Evolutionary conservation across 2,329 filamentous ascomycete species (phyloP), one percentile per base, ranked within the genome.

Genomic region (Colletotrichum chrysophilum): DNA sequence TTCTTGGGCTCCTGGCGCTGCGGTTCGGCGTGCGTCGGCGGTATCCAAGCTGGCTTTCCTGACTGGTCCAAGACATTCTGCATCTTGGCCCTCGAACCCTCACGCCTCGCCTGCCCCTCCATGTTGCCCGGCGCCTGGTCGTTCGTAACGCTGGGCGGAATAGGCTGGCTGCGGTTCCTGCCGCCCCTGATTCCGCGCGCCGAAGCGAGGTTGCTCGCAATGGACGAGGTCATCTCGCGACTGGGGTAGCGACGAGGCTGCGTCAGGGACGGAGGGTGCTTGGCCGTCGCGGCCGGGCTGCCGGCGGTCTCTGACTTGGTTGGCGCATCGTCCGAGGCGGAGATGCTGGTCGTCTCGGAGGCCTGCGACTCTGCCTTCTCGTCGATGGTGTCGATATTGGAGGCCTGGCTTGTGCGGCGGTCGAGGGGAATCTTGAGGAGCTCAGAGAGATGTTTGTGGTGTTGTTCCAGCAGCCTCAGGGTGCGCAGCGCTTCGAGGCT

Each of bases 151-250:
- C 94, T 93, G 1, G 94, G 94, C 6, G 91, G 93, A 13, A 93
- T 89, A 4, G 94, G 93, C 76, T 93, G 92, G 28, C 92, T 90
- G 76, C 93, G 89, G 75, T 92, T 90, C 76, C 89, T 90, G 56
- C 74, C 58, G 71, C 90, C 89, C 26, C 90, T 89, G 79, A 98
- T 98, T 21, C 96, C 96, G 78, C 96, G 90, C 36, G 95, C 95
- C 16, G 95, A 95, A 16, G 96, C 96, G 58, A 98, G 87, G 80
- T 97, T 97, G 85, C 92, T 98, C 30, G 95, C 95, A 76, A 98
- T 97, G 2, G 95, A 97, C 1, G 95, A 95, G 4, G 93, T 92
- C 74, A 93, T 87, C 74, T 96, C 94, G 73, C 95, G 92, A 30
- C 91, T 88, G 83, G 91, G 82, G 87, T 89, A 88, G 36, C 87